A percentile compares a stretch with the other conserved stretches of the same genome.
phyloP scores from a whole-genome alignment of 1,284 basidiomycete genomes.

The Mycena citricolor region DNA sequence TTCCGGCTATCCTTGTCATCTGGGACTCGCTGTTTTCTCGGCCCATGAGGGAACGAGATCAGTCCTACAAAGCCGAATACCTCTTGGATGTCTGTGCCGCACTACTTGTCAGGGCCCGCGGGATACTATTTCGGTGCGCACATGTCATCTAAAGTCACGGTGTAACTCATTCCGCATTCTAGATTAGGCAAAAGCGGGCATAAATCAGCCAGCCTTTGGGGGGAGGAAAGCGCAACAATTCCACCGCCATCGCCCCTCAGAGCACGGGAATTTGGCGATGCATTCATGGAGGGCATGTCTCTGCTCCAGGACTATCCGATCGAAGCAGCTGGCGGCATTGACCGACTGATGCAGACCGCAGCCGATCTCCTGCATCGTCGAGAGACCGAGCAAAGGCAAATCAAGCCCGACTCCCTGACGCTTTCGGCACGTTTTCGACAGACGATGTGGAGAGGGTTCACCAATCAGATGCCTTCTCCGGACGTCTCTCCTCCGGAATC shows the following conservation, averaged over 20 bases:
- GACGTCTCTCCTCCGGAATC: conserved; percentile 39
- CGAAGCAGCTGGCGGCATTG: conserved; percentile 63
- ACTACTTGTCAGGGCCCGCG: conserved; percentile 61
- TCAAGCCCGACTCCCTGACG: conserved; percentile 37
- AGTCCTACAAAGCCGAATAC: conserved; percentile 63
- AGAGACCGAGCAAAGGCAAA: conserved; percentile 36
- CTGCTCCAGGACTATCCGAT: conserved; percentile 66
- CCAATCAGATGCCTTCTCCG: conserved; percentile 45
- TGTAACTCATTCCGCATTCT: conserved; percentile 4
- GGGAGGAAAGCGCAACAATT: conserved; percentile 40
- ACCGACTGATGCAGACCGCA: conserved; percentile 66
- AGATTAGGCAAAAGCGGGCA: conserved; percentile 55
- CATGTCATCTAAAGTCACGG: neutral
- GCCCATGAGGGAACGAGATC: conserved; percentile 50
- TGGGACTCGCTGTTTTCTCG: conserved; percentile 74
- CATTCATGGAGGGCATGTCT: conserved; percentile 63
- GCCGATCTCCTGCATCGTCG: conserved; percentile 57
- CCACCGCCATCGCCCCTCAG: conserved; percentile 46
- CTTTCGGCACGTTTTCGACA: conserved; percentile 57
- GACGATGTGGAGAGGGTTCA: conserved; percentile 70
- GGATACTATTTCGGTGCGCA: conserved; percentile 54
- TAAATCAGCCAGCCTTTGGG: conserved; percentile 54
- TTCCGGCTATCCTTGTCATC: conserved; percentile 54
- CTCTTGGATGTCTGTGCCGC: conserved; percentile 67
- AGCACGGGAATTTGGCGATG: conserved; percentile 58